A percentile compares a stretch with the other conserved stretches of the same genome.
Evolutionary conservation across 2,329 filamentous ascomycete genomes (phyloP).

Genomic region (Fusarium acutatum): DNA sequence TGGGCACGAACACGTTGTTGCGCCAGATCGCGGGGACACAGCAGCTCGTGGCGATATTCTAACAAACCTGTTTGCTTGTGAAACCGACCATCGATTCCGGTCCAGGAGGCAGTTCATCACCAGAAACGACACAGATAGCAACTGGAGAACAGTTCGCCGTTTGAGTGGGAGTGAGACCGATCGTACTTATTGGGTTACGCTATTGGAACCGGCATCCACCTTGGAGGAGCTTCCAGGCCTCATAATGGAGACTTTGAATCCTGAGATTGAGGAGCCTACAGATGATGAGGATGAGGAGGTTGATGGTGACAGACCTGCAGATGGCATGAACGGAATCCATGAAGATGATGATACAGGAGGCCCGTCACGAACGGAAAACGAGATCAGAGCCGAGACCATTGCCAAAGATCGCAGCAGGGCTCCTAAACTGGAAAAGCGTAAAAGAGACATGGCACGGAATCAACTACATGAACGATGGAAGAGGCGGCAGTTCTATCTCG

Average conservation of each 20-base stretch:
- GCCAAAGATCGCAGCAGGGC: slow-evolving; percentile 48
- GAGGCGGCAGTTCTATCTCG: slow-evolving; percentile 81
- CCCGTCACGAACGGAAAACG: slow-evolving; percentile 51
- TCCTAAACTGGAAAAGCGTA: slow-evolving; percentile 51
- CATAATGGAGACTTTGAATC: slow-evolving; percentile 46
- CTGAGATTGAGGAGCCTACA: slow-evolving; percentile 41
- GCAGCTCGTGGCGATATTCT: slow-evolving; percentile 70
- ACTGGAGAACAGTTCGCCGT: slow-evolving; percentile 48
- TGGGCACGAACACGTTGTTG: slow-evolving; percentile 64
- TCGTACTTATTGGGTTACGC: slow-evolving; percentile 53
- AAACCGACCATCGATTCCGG: slow-evolving; percentile 42
- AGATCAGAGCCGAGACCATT: slow-evolving; percentile 51
- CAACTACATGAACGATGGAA: slow-evolving; percentile 77
- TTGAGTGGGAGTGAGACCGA: slow-evolving; percentile 45
- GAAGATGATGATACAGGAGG: slow-evolving; percentile 43
- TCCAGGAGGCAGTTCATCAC: slow-evolving; percentile 43
- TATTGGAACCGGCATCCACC: slow-evolving; percentile 56
- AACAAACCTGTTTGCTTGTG: slow-evolving; percentile 58
- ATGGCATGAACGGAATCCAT: slow-evolving; percentile 38
- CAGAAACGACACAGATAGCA: slow-evolving; percentile 45
- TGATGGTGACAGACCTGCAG: slow-evolving; percentile 32
- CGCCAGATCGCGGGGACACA: slow-evolving; percentile 67
- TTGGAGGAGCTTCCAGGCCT: slow-evolving; percentile 54
- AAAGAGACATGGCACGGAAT: slow-evolving; percentile 56
- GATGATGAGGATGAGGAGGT: slow-evolving; percentile 42